Evolutionary conservation across 352 stramenopile genomes (phyloP).

Genomic region (Phytopythium kandeliae): DNA sequence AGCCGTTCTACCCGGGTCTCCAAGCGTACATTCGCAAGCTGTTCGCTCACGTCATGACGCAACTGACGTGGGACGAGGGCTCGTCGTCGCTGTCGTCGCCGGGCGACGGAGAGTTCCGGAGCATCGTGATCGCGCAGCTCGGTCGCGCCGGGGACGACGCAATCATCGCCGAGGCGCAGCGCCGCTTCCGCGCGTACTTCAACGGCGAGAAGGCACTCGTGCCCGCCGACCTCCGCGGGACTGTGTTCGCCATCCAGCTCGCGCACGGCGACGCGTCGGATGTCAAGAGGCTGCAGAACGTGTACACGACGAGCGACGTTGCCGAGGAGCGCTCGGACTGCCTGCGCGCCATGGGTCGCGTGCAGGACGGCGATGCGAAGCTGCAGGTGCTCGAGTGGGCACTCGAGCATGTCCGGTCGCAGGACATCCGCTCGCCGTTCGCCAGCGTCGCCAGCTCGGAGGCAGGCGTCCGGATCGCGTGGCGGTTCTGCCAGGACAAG

Average conservation of each 20-base stretch:
- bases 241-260: slow-evolving; percentile 51
- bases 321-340: slow-evolving; percentile 63
- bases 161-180: slow-evolving; percentile 46
- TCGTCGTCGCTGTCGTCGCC: slow-evolving; percentile 5
- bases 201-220: slow-evolving; percentile 33
- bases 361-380: slow-evolving; percentile 35
- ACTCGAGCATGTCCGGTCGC: slow-evolving; percentile 50
- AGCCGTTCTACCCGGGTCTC: slow-evolving; percentile 45
- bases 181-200: slow-evolving; percentile 49
- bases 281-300: slow-evolving; percentile 48
- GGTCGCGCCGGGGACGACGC: slow-evolving; percentile 41
- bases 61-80: slow-evolving; percentile 45
- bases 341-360: slow-evolving; percentile 43
- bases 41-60: slow-evolving; percentile 46
- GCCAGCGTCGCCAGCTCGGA: slow-evolving; percentile 44
- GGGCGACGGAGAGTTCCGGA: slow-evolving; percentile 61
- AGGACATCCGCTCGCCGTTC: slow-evolving; percentile 60
- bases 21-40: slow-evolving; percentile 50
- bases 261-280: slow-evolving; percentile 28
- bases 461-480: slow-evolving; percentile 42
- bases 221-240: slow-evolving; percentile 46
- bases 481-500: slow-evolving; percentile 62
- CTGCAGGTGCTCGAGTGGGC: slow-evolving; percentile 71
- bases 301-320: slow-evolving; percentile 63
- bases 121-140: slow-evolving; percentile 46